Conservation (phyloP, 148 eudicot species). For the Rhododendron ovatum region DNA sequence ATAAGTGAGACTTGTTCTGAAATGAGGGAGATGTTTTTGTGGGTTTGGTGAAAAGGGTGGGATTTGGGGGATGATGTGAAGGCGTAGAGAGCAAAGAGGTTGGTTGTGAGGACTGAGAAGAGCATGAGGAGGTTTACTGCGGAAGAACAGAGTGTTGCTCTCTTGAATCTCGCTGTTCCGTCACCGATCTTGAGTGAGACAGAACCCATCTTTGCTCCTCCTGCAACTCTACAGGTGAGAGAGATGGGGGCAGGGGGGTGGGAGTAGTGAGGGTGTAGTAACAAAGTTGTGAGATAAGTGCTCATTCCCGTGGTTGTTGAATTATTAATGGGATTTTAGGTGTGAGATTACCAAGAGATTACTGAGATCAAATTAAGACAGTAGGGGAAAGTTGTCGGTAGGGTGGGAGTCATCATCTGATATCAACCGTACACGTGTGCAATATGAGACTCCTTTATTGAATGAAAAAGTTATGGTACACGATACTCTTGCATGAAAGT, state of each 20-base stretch:
- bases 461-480: too few relatives aligned
- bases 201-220: neutral
- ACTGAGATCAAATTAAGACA: neutral
- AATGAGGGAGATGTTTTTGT: constrained; percentile 67
- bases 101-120: constrained; percentile 79
- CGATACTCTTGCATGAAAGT: too few relatives aligned
- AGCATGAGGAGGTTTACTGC: constrained; percentile 83
- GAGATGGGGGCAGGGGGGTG: neutral
- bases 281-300: neutral
- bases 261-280: neutral
- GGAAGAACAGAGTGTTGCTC: constrained; percentile 69
- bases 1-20: constrained; percentile 76
- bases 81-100: constrained; percentile 87
- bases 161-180: constrained; percentile 90
- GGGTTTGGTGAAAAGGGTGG: constrained; percentile 29
- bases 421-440: neutral
- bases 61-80: constrained; percentile 52
- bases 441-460: too few relatives aligned
- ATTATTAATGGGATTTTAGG: neutral
- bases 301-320: neutral
- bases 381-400: neutral
- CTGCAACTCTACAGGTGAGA: neutral
- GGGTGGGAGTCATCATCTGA: neutral
- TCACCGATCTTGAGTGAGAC: constrained; percentile 83
- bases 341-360: neutral